These are phyloP conservation scores for Tuber magnatum DNA, from an alignment of 495 filamentous ascomycete species.

Conservation along the genomic window DNA sequence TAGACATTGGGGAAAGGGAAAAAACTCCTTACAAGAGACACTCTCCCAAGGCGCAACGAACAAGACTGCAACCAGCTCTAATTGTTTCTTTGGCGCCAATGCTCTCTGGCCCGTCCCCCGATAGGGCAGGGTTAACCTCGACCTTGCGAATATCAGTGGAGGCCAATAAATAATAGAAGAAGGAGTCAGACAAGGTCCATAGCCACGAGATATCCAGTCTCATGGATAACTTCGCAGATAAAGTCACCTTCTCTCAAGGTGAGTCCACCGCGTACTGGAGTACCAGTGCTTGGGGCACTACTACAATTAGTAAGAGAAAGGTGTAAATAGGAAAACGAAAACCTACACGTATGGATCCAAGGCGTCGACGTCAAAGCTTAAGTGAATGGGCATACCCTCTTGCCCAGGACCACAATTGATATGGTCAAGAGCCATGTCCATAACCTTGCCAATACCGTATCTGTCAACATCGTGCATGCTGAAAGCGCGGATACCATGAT, in stretches of 20 bases:
- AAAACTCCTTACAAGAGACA: conserved; percentile 58
- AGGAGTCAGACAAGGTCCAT: conserved; percentile 66
- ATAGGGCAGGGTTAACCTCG: conserved; percentile 88
- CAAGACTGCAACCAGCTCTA: conserved; percentile 77
- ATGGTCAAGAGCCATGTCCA: conserved; percentile 94
- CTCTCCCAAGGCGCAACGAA: conserved; percentile 87
- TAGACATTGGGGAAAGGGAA: not conserved
- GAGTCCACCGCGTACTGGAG: conserved; percentile 88
- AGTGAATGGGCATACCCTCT: conserved; percentile 86
- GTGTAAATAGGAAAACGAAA: not conserved
- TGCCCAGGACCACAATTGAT: conserved; percentile 46
- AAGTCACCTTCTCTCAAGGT: conserved; percentile 95
- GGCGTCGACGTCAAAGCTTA: conserved; percentile 96
- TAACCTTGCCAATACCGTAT: conserved; percentile 92
- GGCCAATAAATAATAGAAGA: too few relatives aligned
- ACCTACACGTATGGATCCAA: conserved; percentile 66
- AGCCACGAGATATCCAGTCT: conserved; percentile 82
- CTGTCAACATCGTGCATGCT: conserved; percentile 97
- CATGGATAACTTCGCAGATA: conserved; percentile 92
- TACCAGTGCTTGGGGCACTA: conserved; percentile 89
- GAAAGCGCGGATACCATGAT: conserved; percentile 88
- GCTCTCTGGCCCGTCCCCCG: conserved; percentile 44
- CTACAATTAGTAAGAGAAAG: conserved; percentile 38
- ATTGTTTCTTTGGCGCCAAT: conserved; percentile 80
- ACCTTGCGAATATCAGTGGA: conserved; percentile 40